Conservation (phyloP, 2,329 filamentous ascomycete genomes). For the Aspergillus hortae region DNA sequence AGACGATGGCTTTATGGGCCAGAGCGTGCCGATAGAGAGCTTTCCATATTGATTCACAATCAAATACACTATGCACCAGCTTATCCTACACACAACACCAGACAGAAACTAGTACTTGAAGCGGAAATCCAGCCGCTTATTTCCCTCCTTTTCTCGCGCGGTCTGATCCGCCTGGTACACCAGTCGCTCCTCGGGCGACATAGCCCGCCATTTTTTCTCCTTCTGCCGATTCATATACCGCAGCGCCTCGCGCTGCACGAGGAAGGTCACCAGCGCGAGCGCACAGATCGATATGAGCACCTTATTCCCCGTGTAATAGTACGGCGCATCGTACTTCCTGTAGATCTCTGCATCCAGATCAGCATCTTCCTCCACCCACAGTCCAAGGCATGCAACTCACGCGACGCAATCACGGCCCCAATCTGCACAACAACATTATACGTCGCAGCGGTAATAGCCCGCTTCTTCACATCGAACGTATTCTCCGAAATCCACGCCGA, state of each 20-base stretch:
- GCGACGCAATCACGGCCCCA: slow-evolving; percentile 25
- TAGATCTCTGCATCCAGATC: slow-evolving; percentile 43
- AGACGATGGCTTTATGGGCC: slow-evolving; percentile 1
- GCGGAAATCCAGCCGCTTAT: slow-evolving; percentile 51
- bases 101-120: slow-evolving; percentile 41
- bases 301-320: slow-evolving; percentile 54
- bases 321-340: slow-evolving; percentile 47
- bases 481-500: slow-evolving; percentile 27
- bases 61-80: not conserved
- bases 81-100: not conserved
- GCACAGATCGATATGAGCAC: slow-evolving; percentile 52
- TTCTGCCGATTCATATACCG: slow-evolving; percentile 49
- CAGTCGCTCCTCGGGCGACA: slow-evolving; percentile 45
- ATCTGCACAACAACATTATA: slow-evolving; percentile 37
- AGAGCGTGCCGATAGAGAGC: not conserved
- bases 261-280: slow-evolving; percentile 45
- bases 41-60: slow-evolving; percentile 1
- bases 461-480: slow-evolving; percentile 27
- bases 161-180: slow-evolving; percentile 47
- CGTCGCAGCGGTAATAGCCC: slow-evolving; percentile 25
- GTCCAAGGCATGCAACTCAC: slow-evolving; percentile 12
- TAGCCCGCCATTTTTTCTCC: slow-evolving; percentile 43
- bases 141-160: slow-evolving; percentile 47
- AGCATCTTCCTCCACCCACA: not conserved
- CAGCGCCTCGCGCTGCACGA: slow-evolving; percentile 47